phyloP scores from a whole-genome alignment of 2,329 filamentous ascomycete species.

The Fusarium sp. region DNA sequence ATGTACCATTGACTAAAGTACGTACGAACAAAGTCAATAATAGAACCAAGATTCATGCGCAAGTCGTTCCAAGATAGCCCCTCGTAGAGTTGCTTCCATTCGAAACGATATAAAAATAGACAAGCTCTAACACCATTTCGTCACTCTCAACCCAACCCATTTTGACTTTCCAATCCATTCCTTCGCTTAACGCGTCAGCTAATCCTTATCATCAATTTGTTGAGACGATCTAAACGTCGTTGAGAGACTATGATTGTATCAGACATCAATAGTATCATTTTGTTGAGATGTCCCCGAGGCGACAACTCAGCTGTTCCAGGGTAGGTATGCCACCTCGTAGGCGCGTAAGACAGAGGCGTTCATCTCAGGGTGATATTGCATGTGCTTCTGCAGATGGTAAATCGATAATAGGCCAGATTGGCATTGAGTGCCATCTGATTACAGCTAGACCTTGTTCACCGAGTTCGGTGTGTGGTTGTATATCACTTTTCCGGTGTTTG shows the following conservation, averaged over 20 bases:
- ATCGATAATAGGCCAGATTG: background rate
- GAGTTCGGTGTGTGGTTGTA: background rate
- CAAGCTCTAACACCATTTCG: background rate
- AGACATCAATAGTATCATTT: background rate
- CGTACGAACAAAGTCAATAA: background rate
- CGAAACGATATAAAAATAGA: background rate
- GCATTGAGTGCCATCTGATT: background rate
- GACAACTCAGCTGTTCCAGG: background rate
- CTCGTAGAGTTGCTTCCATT: background rate
- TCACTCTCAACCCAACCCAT: background rate
- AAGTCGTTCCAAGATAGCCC: background rate
- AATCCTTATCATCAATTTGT: background rate
- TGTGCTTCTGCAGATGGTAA: background rate
- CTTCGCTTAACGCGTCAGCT: background rate
- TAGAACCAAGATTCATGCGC: background rate
- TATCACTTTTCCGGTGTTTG: background rate
- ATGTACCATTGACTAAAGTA: background rate
- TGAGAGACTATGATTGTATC: conserved; percentile 1
- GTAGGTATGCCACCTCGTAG: background rate
- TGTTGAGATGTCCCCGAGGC: conserved; percentile 16
- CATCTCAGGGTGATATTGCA: background rate
- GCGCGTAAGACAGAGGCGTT: background rate
- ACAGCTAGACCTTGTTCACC: background rate
- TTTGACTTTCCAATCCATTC: background rate
- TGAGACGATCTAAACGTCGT: conserved; percentile 2